These are phyloP conservation scores for Chalciporus chontae DNA, from an alignment of 768 basidiomycete species.

Conservation along the genomic window DNA sequence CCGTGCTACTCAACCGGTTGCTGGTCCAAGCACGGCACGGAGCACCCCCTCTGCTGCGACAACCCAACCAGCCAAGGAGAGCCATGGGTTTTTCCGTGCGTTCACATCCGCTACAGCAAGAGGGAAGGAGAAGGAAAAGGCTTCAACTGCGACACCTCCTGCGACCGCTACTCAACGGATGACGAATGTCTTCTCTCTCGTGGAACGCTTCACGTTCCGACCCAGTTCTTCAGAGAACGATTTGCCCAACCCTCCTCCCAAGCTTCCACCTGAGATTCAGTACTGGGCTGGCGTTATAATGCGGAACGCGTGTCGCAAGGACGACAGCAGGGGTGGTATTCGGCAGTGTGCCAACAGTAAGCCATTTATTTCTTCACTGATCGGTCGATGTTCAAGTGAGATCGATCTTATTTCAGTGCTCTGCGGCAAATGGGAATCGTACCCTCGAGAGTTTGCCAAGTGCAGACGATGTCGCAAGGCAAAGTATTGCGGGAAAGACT, in stretches of 20 bases:
- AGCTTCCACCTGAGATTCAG: conserved; percentile 86
- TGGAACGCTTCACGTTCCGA: conserved; percentile 94
- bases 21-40: conserved; percentile 25
- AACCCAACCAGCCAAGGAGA: conserved; percentile 29
- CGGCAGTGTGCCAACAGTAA: conserved; percentile 95
- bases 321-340: conserved; percentile 88
- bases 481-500: conserved; percentile 98
- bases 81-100: conserved; percentile 44
- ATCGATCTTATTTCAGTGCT: conserved; percentile 52
- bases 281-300: conserved; percentile 99
- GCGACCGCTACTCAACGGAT: conserved; percentile 39
- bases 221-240: conserved; percentile 80
- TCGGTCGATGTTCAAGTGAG: conserved; percentile 2
- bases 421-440: conserved; percentile 92
- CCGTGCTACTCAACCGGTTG: conserved; percentile 23
- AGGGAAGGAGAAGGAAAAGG: conserved; percentile 48
- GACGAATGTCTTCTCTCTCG: conserved; percentile 93
- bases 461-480: conserved; percentile 95
- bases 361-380: conserved; percentile 30
- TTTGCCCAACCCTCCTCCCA: conserved; percentile 63
- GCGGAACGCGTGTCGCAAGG: conserved; percentile 98
- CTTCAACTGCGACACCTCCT: conserved; percentile 15
- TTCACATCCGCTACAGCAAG: conserved; percentile 41
- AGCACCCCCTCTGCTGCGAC: not conserved
- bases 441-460: conserved; percentile 94